These are phyloP conservation scores for Pseudogymnoascus sp. DNA, from an alignment of 2,329 filamentous ascomycete species.

Conservation along the genomic window DNA sequence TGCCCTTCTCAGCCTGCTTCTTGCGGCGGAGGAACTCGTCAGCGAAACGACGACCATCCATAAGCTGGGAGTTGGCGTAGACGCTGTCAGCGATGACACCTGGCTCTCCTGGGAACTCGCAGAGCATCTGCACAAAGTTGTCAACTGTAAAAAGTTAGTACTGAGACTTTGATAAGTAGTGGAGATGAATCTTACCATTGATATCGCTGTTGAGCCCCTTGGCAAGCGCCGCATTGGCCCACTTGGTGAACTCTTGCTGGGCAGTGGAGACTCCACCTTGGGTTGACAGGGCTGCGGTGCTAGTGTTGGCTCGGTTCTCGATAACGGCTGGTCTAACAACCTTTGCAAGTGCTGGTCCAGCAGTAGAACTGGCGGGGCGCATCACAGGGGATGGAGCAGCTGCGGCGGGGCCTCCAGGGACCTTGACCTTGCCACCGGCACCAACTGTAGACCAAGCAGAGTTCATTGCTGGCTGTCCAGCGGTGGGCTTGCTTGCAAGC, in stretches of 20 bases:
- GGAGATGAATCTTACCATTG: slow-evolving; percentile 45
- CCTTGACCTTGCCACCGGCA: slow-evolving; percentile 83
- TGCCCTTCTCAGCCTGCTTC: slow-evolving; percentile 85
- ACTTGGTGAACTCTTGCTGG: slow-evolving; percentile 89
- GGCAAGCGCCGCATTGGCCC: slow-evolving; percentile 71
- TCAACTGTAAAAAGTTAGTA: slow-evolving; percentile 36
- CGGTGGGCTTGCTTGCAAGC: slow-evolving; percentile 66
- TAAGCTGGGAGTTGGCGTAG: slow-evolving; percentile 76
- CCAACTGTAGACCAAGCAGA: slow-evolving; percentile 92
- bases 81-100: slow-evolving; percentile 84
- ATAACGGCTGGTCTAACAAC: slow-evolving; percentile 38
- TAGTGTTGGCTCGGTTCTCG: slow-evolving; percentile 36
- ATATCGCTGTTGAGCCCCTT: slow-evolving; percentile 63
- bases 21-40: slow-evolving; percentile 91
- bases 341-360: slow-evolving; percentile 37
- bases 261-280: slow-evolving; percentile 38
- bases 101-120: slow-evolving; percentile 66
- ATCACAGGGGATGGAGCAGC: slow-evolving; percentile 34
- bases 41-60: slow-evolving; percentile 88
- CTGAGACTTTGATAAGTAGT: neutral
- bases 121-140: slow-evolving; percentile 67
- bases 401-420: slow-evolving; percentile 51
- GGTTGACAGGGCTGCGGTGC: slow-evolving; percentile 36
- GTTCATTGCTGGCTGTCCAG: slow-evolving; percentile 36
- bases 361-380: slow-evolving; percentile 29